Evolutionary conservation across 179 eudicot genomes (phyloP).

Genomic region (Beta macrorhiza): DNA sequence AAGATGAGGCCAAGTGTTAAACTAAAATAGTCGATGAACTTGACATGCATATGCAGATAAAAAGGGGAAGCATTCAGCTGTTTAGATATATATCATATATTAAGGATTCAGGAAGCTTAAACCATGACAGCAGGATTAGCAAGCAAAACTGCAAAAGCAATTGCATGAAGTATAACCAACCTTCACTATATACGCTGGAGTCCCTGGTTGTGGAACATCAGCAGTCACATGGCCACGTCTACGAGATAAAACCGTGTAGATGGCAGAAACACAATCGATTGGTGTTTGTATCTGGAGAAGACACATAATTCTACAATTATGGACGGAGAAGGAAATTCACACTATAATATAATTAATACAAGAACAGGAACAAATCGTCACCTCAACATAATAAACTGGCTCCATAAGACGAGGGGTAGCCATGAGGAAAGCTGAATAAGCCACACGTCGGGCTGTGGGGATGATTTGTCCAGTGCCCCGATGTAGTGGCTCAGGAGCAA

Average conservation of each 20-base stretch:
- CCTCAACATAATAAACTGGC: constrained; percentile 96
- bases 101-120: not conserved
- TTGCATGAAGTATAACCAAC: constrained; percentile 32
- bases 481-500: constrained; percentile 92
- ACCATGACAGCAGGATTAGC: not conserved
- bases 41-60: not conserved
- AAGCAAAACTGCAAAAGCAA: not conserved
- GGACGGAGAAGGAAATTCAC: not conserved
- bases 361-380: constrained; percentile 22
- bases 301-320: constrained; percentile 11
- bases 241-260: constrained; percentile 88
- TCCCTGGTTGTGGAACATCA: constrained; percentile 98
- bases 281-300: constrained; percentile 95
- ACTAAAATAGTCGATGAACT: not conserved
- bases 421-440: constrained; percentile 96
- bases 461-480: constrained; percentile 98
- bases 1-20: constrained; percentile 1
- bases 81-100: too few species aligned
- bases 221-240: constrained; percentile 98
- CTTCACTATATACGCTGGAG: constrained; percentile 96
- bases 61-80: not conserved
- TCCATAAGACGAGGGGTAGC: constrained; percentile 99
- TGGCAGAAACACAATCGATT: constrained; percentile 91
- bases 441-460: constrained; percentile 99
- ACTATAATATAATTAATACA: not conserved